Conservation (phyloP, 2,329 filamentous ascomycete genomes). For the Colletotrichum lini region DNA sequence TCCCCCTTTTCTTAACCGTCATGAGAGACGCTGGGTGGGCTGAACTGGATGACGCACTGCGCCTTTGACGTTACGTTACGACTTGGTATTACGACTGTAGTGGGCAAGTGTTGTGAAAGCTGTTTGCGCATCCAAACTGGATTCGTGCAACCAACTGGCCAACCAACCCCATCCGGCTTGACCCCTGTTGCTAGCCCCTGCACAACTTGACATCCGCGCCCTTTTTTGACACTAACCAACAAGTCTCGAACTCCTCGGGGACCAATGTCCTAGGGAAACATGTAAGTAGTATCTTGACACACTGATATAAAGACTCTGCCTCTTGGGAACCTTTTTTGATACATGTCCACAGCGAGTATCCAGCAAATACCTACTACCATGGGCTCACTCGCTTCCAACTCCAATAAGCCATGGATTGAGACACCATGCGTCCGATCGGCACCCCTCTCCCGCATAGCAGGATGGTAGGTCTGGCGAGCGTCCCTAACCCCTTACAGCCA, state of each 20-base stretch:
- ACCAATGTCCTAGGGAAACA: not conserved
- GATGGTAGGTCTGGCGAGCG: constrained; percentile 70
- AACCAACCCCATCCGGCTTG: too few relatives aligned
- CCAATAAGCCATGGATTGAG: constrained; percentile 74
- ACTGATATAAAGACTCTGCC: too few relatives aligned
- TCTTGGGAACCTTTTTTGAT: not conserved
- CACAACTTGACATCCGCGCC: not conserved
- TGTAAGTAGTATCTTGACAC: not conserved
- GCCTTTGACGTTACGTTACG: too few relatives aligned
- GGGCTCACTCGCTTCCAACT: constrained; percentile 57
- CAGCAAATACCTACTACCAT: constrained; percentile 47
- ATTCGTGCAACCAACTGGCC: too few relatives aligned
- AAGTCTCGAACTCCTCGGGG: too few relatives aligned
- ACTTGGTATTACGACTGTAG: too few relatives aligned
- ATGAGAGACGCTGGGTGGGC: too few relatives aligned
- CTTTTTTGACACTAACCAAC: not conserved
- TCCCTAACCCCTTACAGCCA: constrained; percentile 34
- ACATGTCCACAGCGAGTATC: too few relatives aligned
- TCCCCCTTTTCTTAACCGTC: too few relatives aligned
- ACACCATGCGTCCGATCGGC: constrained; percentile 80
- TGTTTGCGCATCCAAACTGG: too few relatives aligned
- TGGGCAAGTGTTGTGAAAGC: not conserved
- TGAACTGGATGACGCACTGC: too few relatives aligned
- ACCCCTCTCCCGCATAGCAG: constrained; percentile 77
- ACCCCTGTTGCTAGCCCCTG: not conserved